phyloP scores from a whole-genome alignment of 2,329 filamentous ascomycete genomes.

The Coniochaeta hoffmannii region DNA sequence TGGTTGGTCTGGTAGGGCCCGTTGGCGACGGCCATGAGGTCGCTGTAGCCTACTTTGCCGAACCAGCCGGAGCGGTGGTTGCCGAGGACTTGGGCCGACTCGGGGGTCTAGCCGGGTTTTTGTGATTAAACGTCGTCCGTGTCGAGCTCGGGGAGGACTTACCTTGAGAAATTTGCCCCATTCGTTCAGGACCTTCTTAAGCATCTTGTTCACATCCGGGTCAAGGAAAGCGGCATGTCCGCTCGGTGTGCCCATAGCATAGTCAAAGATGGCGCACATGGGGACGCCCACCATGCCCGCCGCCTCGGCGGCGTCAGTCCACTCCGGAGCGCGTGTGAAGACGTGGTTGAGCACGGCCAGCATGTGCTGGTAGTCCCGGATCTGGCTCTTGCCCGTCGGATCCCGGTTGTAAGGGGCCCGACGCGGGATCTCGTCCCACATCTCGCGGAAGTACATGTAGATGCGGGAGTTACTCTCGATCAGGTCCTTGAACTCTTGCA shows the following conservation, averaged over 20 bases:
- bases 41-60: slow-evolving; percentile 35
- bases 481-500: slow-evolving; percentile 57
- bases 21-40: slow-evolving; percentile 46
- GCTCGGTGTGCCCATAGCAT: slow-evolving; percentile 46
- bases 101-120: slow-evolving; percentile 29
- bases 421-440: slow-evolving; percentile 61
- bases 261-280: slow-evolving; percentile 46
- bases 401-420: slow-evolving; percentile 54
- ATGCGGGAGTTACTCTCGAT: slow-evolving; percentile 58
- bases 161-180: slow-evolving; percentile 49
- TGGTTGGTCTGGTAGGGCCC: slow-evolving; percentile 30
- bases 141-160: slow-evolving; percentile 6
- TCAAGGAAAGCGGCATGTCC: slow-evolving; percentile 48
- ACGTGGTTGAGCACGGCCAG: slow-evolving; percentile 57
- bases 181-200: slow-evolving; percentile 47
- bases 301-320: slow-evolving; percentile 42
- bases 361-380: slow-evolving; percentile 61
- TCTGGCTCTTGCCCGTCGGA: slow-evolving; percentile 53
- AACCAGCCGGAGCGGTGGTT: slow-evolving; percentile 45
- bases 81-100: slow-evolving; percentile 44
- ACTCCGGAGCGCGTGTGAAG: slow-evolving; percentile 41
- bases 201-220: slow-evolving; percentile 43
- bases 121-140: neutral
- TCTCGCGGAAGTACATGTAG: slow-evolving; percentile 58
- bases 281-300: slow-evolving; percentile 48